These are phyloP conservation scores for Pseudopithomyces maydicus DNA, from an alignment of 2,329 filamentous ascomycete species.

Conservation along the genomic window DNA sequence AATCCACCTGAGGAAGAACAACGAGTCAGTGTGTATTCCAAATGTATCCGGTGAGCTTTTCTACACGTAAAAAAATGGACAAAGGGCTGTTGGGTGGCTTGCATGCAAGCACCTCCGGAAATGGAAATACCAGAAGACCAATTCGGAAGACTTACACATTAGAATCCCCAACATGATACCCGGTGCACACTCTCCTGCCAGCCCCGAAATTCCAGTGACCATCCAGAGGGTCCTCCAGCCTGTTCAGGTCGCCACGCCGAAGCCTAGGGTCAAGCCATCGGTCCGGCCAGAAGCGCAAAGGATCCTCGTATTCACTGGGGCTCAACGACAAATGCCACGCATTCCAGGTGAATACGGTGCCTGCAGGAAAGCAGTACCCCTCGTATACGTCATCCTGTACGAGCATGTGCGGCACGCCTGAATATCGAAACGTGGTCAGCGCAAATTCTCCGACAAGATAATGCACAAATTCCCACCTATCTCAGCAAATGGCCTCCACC, in stretches of 20 bases:
- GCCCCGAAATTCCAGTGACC: conserved; percentile 35
- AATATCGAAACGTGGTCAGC: background rate
- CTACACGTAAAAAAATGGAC: background rate
- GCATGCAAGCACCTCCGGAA: background rate
- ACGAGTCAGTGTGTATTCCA: background rate
- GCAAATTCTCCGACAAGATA: background rate
- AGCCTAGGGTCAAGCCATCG: conserved; percentile 26
- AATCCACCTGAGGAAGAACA: conserved; percentile 13
- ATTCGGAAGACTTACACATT: conserved; percentile 15
- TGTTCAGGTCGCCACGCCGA: conserved; percentile 16
- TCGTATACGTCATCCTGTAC: conserved; percentile 27
- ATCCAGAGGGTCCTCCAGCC: conserved; percentile 24
- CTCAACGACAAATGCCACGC: conserved; percentile 20
- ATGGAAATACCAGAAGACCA: background rate
- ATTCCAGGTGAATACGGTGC: conserved; percentile 30
- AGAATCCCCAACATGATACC: conserved; percentile 23
- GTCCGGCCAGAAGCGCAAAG: conserved; percentile 27
- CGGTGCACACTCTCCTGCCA: conserved; percentile 20
- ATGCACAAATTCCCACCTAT: conserved; percentile 13
- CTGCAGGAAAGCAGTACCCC: conserved; percentile 26
- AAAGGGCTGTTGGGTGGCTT: background rate
- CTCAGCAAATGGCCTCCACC: conserved; percentile 27
- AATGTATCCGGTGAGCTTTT: background rate
- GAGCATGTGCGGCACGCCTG: conserved; percentile 16
- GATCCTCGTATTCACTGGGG: conserved; percentile 19